Conservation (phyloP, 768 basidiomycete genomes). For the Lyophyllum decastes region DNA sequence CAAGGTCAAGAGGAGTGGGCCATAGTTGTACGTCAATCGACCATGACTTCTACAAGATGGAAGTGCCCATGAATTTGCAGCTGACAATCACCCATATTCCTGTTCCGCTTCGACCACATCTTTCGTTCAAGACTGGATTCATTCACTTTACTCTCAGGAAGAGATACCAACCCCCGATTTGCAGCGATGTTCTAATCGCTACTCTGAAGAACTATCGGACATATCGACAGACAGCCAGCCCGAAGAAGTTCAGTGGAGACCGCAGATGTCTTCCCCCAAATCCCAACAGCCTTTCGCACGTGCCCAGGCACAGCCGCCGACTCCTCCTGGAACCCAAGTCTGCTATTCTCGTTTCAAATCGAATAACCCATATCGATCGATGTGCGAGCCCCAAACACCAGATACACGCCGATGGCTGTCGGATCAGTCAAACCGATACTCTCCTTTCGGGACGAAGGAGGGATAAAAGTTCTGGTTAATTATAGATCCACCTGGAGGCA, state of each 20-base stretch:
- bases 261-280: too few relatives aligned
- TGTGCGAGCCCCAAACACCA: neutral
- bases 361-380: neutral
- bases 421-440: neutral
- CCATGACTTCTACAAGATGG: neutral
- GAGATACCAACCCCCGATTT: neutral
- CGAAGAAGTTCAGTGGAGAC: too few relatives aligned
- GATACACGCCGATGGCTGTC: neutral
- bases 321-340: neutral
- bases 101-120: neutral
- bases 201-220: too few relatives aligned
- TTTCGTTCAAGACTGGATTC: neutral
- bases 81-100: neutral
- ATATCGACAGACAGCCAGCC: too few relatives aligned
- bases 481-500: too few relatives aligned
- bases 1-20: neutral
- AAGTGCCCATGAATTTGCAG: too few relatives aligned
- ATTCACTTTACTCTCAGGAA: neutral
- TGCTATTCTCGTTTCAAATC: neutral
- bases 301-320: neutral
- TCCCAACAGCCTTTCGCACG: too few relatives aligned
- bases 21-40: neutral
- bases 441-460: neutral
- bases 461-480: too few relatives aligned
- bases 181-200: neutral